Evolutionary conservation across 2,329 filamentous ascomycete genomes (phyloP).

Genomic region (Acrocalymma vagum): DNA sequence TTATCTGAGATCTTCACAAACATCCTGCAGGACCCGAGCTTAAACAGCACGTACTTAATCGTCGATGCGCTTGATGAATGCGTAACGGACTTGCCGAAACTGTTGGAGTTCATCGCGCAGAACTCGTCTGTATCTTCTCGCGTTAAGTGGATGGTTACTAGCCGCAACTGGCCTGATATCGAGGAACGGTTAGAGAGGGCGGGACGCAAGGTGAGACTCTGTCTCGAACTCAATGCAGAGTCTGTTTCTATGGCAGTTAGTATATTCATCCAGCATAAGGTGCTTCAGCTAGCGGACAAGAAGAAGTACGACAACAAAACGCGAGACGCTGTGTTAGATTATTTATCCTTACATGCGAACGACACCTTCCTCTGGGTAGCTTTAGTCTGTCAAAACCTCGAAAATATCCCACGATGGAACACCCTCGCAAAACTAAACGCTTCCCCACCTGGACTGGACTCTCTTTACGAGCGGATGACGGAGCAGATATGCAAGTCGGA

Average conservation of each 20-base stretch:
- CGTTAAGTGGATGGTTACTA: slow-evolving; percentile 25
- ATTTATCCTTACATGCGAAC: slow-evolving; percentile 44
- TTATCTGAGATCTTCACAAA: slow-evolving; percentile 43
- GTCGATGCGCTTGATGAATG: slow-evolving; percentile 25
- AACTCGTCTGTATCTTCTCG: slow-evolving; percentile 9
- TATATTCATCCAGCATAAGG: slow-evolving; percentile 48
- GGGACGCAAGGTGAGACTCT: slow-evolving; percentile 31
- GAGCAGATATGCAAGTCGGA: slow-evolving; percentile 37
- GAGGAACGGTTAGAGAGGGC: slow-evolving; percentile 36
- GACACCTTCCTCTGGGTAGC: slow-evolving; percentile 45
- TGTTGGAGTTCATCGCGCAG: slow-evolving; percentile 10
- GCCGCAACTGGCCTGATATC: slow-evolving; percentile 36
- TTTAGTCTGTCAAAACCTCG: slow-evolving; percentile 48
- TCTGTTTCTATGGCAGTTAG: slow-evolving; percentile 45
- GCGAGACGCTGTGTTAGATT: slow-evolving; percentile 30
- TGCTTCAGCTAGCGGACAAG: slow-evolving; percentile 33
- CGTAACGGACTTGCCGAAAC: slow-evolving; percentile 6
- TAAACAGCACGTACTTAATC: slow-evolving; percentile 9
- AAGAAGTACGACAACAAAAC: slow-evolving; percentile 45
- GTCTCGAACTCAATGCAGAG: slow-evolving; percentile 46
- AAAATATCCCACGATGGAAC: slow-evolving; percentile 20
- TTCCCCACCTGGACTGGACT: slow-evolving; percentile 48
- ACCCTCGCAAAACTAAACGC: slow-evolving; percentile 18
- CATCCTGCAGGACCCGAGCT: slow-evolving; percentile 49
- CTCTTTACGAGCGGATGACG: slow-evolving; percentile 53